Evolutionary conservation across 257 asterid genomes (phyloP).

Genomic region (Plantago major): DNA sequence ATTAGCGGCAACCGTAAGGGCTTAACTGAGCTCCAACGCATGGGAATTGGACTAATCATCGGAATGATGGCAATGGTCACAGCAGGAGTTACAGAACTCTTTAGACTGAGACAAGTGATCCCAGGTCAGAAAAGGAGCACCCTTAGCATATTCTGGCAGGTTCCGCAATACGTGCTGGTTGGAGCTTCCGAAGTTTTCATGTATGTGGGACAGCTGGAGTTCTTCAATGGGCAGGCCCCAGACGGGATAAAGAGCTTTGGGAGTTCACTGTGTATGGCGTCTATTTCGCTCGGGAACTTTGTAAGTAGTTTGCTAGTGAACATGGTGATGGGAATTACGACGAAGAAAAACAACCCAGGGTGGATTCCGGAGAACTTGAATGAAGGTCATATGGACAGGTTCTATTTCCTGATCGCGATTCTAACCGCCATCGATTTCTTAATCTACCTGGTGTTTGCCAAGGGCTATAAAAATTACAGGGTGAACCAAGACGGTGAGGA

Average conservation of each 20-base stretch:
- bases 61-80: constrained; percentile 67
- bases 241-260: constrained; percentile 80
- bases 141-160: constrained; percentile 63
- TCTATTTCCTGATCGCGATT: constrained; percentile 51
- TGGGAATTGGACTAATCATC: constrained; percentile 73
- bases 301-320: constrained; percentile 61
- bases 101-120: constrained; percentile 33
- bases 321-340: constrained; percentile 54
- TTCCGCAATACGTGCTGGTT: constrained; percentile 63
- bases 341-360: constrained; percentile 35
- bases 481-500: constrained; percentile 9
- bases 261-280: constrained; percentile 77
- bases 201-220: constrained; percentile 77
- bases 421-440: constrained; percentile 46
- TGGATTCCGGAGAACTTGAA: constrained; percentile 72
- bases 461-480: constrained; percentile 44
- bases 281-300: constrained; percentile 68
- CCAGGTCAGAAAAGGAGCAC: constrained; percentile 32
- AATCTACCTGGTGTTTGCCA: constrained; percentile 42
- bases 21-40: constrained; percentile 69
- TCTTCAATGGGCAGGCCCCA: constrained; percentile 75
- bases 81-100: constrained; percentile 49
- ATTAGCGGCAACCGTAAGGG: constrained; percentile 52
- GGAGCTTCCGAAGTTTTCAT: constrained; percentile 88
- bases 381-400: constrained; percentile 53